A percentile compares a stretch with the other conserved stretches of the same genome.
phyloP scores from a whole-genome alignment of 176 grass and related monocot species.

The Oryza punctata region DNA sequence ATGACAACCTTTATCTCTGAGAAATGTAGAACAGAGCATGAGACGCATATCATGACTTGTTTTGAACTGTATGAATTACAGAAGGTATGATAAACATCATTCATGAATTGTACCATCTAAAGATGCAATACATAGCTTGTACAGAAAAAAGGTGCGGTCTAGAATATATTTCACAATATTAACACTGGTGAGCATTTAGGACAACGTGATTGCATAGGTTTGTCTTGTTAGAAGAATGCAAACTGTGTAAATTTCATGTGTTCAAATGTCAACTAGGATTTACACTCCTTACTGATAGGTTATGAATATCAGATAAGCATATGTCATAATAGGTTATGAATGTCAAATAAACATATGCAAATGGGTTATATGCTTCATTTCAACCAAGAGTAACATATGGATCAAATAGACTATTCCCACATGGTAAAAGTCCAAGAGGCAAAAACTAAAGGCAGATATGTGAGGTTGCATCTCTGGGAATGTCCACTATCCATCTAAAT shows the following conservation, averaged over 20 bases:
- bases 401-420: not conserved
- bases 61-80: not conserved
- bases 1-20: slow-evolving; percentile 67
- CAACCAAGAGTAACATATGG: not conserved
- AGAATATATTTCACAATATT: not conserved
- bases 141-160: not conserved
- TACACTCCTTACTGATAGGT: not conserved
- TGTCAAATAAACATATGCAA: not conserved
- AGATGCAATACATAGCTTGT: not conserved
- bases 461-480: not conserved
- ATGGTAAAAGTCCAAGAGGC: not conserved
- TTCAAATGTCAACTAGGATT: not conserved
- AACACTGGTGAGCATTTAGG: not conserved
- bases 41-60: not conserved
- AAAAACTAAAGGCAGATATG: not conserved
- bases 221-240: not conserved
- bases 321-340: not conserved
- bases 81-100: not conserved
- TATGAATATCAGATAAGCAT: not conserved
- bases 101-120: not conserved
- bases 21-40: slow-evolving; percentile 18
- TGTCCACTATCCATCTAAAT: not conserved
- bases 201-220: not conserved
- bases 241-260: not conserved
- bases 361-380: not conserved